These are phyloP conservation scores for Cardamine chenopodiifolia DNA, from an alignment of 345 rosid species.

Conservation along the genomic window DNA sequence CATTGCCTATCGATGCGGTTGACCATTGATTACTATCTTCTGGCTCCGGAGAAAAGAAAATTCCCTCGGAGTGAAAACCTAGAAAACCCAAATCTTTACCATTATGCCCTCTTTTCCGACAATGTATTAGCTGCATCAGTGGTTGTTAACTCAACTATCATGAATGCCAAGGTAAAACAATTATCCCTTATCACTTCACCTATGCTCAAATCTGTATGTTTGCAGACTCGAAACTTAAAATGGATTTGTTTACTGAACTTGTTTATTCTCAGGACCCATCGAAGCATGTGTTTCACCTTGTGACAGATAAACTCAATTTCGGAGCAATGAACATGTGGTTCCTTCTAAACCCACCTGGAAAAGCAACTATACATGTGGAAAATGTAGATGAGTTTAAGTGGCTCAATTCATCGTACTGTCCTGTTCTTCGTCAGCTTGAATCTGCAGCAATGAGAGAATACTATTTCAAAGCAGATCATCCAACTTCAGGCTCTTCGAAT, in stretches of 20 bases:
- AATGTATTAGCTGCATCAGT: constrained; percentile 99
- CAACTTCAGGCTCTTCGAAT: constrained; percentile 85
- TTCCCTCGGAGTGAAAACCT: constrained; percentile 86
- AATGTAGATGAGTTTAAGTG: constrained; percentile 97
- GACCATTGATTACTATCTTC: constrained; percentile 90
- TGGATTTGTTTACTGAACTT: not conserved
- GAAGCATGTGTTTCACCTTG: constrained; percentile 95
- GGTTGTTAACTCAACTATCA: constrained; percentile 92
- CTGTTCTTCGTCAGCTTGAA: constrained; percentile 94
- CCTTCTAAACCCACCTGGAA: constrained; percentile 89
- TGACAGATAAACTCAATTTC: constrained; percentile 89
- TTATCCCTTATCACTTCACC: not conserved
- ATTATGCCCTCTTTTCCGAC: constrained; percentile 98
- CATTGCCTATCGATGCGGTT: constrained; percentile 97
- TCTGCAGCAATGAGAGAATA: constrained; percentile 93
- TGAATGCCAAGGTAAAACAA: constrained; percentile 82
- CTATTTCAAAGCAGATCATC: constrained; percentile 96
- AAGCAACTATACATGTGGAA: constrained; percentile 93
- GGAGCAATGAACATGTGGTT: constrained; percentile 99
- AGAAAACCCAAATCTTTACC: constrained; percentile 83
- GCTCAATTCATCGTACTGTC: constrained; percentile 97
- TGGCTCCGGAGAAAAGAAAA: constrained; percentile 85
- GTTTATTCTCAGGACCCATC: constrained; percentile 76
- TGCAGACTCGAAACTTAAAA: not conserved
- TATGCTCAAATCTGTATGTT: not conserved